Evolutionary conservation across 2,329 filamentous ascomycete genomes (phyloP), one percentile per base, ranked within the genome.

Genomic region (Clarireedia paspali): DNA sequence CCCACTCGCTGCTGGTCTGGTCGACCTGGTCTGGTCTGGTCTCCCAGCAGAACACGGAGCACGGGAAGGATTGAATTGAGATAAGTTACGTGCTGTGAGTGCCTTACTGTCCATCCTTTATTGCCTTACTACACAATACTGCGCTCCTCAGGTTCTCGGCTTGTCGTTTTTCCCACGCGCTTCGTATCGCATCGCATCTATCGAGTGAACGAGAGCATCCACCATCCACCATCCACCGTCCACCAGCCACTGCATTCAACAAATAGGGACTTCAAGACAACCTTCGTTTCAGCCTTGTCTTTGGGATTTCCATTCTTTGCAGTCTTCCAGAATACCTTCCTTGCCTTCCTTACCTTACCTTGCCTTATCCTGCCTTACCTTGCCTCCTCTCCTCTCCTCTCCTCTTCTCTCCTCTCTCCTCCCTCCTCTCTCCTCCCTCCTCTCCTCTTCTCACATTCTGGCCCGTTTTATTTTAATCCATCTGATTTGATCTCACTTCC

Each of bases 251-350:
- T 30, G 30, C 30, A 34, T 42, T 42, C 39, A 42, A 42, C 39
- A 20, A 42, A 42, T 42, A 17, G 17, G 39, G 17, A 42, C 30
- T 20, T 15, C 27, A 23, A 39, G 44, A 46, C 12, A 26, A 53
- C 9, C 5, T 34, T 24, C 46, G 10, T 55, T 55, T 55, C 53
- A 55, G 46, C 52, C 52, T 55, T 40, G 17, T 47, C 17, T 50
- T 30, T 42, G 14, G 5, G 17, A 42, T 17, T 42, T 15, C 39
- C 17, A 42, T 42, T 20, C 17, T 17, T 50, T 45, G 24, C 3
- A 44, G 14, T 50, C 7, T 44, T 17, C 40, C 17, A 17, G 23
- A 17, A 17, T 20, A 17, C 9, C 10, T 6, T 6, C 6, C 15
- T 4, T 20, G 1, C 23, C 49, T 39, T n/a, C 27, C 15, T 38